phyloP scores from a whole-genome alignment of 805 yeast genomes.

The Candida orba region DNA sequence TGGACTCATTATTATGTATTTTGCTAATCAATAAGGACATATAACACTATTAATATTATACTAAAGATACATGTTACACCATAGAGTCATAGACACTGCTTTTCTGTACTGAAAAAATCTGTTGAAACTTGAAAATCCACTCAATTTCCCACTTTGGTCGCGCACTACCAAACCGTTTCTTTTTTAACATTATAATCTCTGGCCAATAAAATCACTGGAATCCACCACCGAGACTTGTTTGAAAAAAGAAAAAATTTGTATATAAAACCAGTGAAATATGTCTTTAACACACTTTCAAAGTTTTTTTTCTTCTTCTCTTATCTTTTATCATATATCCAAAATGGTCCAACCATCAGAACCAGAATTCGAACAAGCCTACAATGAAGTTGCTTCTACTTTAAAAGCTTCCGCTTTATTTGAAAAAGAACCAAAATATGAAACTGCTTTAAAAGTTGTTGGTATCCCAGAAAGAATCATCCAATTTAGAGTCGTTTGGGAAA shows the following conservation, averaged over 20 bases:
- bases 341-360: conserved; percentile 91
- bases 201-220: conserved; percentile 13
- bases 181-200: conserved; percentile 9
- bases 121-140: too few relatives aligned
- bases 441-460: conserved; percentile 82
- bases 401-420: conserved; percentile 87
- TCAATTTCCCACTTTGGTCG: not conserved
- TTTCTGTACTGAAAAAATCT: too few relatives aligned
- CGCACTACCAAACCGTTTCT: not conserved
- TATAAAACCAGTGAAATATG: too few relatives aligned
- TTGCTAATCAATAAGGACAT: too few relatives aligned
- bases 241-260: not conserved
- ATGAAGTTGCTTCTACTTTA: conserved; percentile 83
- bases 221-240: too few relatives aligned
- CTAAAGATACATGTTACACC: too few relatives aligned
- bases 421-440: conserved; percentile 84
- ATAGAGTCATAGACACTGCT: too few relatives aligned
- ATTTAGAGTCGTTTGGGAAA: conserved; percentile 98
- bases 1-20: too few relatives aligned
- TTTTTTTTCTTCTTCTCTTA: too few relatives aligned
- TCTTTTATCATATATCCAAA: conserved; percentile 16
- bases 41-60: too few relatives aligned
- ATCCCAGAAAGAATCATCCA: conserved; percentile 95
- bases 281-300: too few relatives aligned
- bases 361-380: conserved; percentile 97